These are phyloP conservation scores for Umbelopsis isabellina DNA, from an alignment of 192 early-diverging fungal genomes.

Conservation along the genomic window DNA sequence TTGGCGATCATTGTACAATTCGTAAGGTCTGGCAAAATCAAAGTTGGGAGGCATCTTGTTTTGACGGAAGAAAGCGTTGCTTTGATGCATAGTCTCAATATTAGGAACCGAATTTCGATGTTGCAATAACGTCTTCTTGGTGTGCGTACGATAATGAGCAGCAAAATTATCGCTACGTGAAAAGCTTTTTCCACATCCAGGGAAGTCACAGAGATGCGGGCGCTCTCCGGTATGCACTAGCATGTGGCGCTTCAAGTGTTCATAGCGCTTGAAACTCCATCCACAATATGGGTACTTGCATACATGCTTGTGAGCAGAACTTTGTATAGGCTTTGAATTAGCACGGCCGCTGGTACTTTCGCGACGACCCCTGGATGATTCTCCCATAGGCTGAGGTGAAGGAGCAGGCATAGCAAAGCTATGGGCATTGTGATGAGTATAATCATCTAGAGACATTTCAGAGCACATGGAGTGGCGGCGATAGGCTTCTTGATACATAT, in stretches of 20 bases:
- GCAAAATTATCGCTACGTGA: conserved; percentile 79
- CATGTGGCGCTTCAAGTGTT: conserved; percentile 82
- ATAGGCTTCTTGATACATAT: conserved; percentile 24
- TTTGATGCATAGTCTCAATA: conserved; percentile 13
- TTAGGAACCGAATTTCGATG: conserved; percentile 22
- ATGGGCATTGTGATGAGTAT: conserved; percentile 4
- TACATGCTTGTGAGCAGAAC: conserved; percentile 43
- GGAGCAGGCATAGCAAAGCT: conserved; percentile 23
- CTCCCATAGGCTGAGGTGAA: neutral
- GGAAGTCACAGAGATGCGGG: conserved; percentile 67
- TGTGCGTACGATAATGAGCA: conserved; percentile 75
- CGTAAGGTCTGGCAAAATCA: conserved; percentile 13
- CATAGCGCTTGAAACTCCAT: conserved; percentile 77
- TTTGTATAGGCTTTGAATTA: conserved; percentile 42
- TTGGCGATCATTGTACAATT: conserved; percentile 15
- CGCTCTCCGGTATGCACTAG: conserved; percentile 77
- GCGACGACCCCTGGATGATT: conserved; percentile 23
- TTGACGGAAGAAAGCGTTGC: conserved; percentile 4
- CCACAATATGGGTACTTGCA: conserved; percentile 50
- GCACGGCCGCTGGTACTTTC: conserved; percentile 25
- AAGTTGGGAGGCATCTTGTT: conserved; percentile 13
- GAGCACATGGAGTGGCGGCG: conserved; percentile 37
- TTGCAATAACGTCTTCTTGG: conserved; percentile 59
- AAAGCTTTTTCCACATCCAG: conserved; percentile 80
- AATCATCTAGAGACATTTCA: conserved; percentile 31